Evolutionary conservation across 108 stramenopile species (phyloP), one percentile per base, ranked within the genome.

Genomic region (Cyclotella kingstonii): DNA sequence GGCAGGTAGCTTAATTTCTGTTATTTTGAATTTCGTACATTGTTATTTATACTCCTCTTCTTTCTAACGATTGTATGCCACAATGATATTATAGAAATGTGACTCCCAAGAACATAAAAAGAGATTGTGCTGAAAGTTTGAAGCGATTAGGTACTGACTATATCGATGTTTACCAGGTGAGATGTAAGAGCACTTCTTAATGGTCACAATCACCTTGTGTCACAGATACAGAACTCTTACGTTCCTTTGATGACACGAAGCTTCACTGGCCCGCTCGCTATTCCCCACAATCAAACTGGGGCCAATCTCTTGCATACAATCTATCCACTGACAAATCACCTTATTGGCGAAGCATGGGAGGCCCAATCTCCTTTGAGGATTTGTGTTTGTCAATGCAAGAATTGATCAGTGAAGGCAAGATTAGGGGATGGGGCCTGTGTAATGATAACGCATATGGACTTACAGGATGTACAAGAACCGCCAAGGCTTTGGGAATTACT

Each of bases 371-470:
- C 36, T 91, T 94, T 68, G 93, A 94, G 66, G 87, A 94, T 2
- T 40, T 91, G 40, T 90, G 89, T 48, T n/a, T 85, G 23, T 58
- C 82, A 15, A 89, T 94, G 89, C 83, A 94, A 48, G 66, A 80
- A 3, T 60, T 94, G 50, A 83, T 94, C 36, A 78, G 89, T 25
- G 55, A 85, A 50, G 93, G 93, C 7, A 94, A 87, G 60, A 93
- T 95, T 49, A 76, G 90, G 5, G 85, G 90, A 25, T 92, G 89
- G 89, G 94, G 94, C 27, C 53, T 92, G 17, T 95, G 90, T 68
- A 95, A 95, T 68, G 94, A 95, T 73, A 90, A 90, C 71, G 85
- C 94, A 8, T 91, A 90, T 44, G 94, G 94, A 9, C 55, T 95
- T n/a, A 82, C 90, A 10, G 89, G 78, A 1, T 89, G 89, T 49